A percentile compares a stretch with the other conserved stretches of the same genome.
phyloP scores from a whole-genome alignment of 208 protist species.

The Trichomonas tenax region DNA sequence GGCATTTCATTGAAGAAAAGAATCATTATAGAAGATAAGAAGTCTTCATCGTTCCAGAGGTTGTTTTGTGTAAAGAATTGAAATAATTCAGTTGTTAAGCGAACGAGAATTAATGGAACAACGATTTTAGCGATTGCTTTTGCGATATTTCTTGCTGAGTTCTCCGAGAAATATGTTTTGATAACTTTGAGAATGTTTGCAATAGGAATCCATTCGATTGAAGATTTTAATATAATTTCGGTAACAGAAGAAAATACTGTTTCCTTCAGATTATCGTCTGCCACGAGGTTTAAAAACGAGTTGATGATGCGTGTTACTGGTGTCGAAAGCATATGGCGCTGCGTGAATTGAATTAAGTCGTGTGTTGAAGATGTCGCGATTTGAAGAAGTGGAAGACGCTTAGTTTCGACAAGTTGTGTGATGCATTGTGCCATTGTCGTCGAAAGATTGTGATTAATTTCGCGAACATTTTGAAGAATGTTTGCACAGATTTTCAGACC shows the following conservation, averaged over 20 bases:
- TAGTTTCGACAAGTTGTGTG: background rate
- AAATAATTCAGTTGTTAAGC: background rate
- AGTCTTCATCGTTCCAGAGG: background rate
- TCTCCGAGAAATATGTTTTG: background rate
- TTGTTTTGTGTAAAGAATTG: background rate
- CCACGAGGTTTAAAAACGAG: background rate
- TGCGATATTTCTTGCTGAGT: background rate
- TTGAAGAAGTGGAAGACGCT: background rate
- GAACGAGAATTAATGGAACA: background rate
- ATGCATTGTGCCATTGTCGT: background rate
- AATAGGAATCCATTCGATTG: background rate
- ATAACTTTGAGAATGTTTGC: background rate
- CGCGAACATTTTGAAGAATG: background rate
- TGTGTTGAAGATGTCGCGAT: background rate
- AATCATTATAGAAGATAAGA: background rate
- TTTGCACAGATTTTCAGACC: background rate
- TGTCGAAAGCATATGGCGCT: background rate
- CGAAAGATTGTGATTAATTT: background rate
- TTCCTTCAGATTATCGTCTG: background rate
- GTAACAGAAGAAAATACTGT: background rate
- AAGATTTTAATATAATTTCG: background rate
- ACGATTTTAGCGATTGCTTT: background rate
- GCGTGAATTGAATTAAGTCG: background rate
- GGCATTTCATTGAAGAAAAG: background rate
- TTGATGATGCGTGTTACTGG: background rate